These are phyloP conservation scores for Linanthus parryae DNA, from an alignment of 148 eudicot genomes.

Conservation along the genomic window DNA sequence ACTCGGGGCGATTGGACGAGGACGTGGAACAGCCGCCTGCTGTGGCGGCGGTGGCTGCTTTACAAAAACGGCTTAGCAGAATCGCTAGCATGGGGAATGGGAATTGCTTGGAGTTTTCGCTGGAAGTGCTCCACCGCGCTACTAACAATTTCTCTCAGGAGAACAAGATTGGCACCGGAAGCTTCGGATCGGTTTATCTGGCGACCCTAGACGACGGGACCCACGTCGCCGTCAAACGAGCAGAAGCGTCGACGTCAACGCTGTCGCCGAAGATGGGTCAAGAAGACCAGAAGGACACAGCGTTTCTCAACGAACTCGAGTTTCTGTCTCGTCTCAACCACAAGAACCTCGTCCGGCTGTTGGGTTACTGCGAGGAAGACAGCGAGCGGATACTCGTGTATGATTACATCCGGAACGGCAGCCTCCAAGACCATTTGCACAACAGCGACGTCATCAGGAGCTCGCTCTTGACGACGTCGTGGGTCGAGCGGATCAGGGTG, in stretches of 20 bases:
- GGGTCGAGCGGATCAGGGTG: slow-evolving; percentile 56
- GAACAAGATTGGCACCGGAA: slow-evolving; percentile 55
- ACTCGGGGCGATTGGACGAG: slow-evolving; percentile 68
- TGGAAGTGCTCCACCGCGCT: slow-evolving; percentile 35
- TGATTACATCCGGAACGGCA: slow-evolving; percentile 68
- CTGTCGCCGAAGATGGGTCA: slow-evolving; percentile 17
- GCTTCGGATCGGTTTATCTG: slow-evolving; percentile 78
- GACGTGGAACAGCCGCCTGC: slow-evolving; percentile 1
- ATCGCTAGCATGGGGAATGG: slow-evolving; percentile 48
- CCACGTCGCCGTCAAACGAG: slow-evolving; percentile 71
- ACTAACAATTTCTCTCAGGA: slow-evolving; percentile 70
- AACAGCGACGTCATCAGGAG: background rate
- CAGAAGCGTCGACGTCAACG: slow-evolving; percentile 25
- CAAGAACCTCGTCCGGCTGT: slow-evolving; percentile 58
- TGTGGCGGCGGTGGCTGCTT: slow-evolving; percentile 1
- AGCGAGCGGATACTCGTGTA: slow-evolving; percentile 61
- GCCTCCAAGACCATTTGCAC: slow-evolving; percentile 74
- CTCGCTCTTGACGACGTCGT: slow-evolving; percentile 42
- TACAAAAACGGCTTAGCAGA: slow-evolving; percentile 67
- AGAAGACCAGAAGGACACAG: slow-evolving; percentile 62
- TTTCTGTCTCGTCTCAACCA: slow-evolving; percentile 79
- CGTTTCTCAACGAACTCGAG: slow-evolving; percentile 70
- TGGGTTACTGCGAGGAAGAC: slow-evolving; percentile 65
- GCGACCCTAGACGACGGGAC: slow-evolving; percentile 51
- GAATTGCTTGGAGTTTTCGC: slow-evolving; percentile 54